Conservation (phyloP, 305 asterid species). For the Galium porrigens region DNA sequence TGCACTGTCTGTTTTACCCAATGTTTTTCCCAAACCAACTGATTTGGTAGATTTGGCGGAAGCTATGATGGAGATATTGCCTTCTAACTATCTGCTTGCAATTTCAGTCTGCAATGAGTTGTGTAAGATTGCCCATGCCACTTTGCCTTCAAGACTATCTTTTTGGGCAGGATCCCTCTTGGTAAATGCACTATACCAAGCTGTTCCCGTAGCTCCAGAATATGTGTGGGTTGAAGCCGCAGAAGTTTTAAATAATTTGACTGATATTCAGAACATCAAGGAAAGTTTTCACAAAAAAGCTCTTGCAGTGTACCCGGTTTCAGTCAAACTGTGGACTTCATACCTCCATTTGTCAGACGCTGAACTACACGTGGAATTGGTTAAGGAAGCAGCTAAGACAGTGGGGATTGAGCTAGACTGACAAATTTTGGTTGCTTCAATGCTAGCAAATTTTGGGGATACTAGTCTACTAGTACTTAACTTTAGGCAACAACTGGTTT, state of each 20-base stretch:
- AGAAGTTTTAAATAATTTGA: conserved; percentile 16
- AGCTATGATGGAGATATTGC: conserved; percentile 29
- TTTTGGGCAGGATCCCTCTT: conserved; percentile 37
- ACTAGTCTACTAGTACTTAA: background rate
- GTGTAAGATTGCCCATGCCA: conserved; percentile 7
- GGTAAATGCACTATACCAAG: conserved; percentile 27
- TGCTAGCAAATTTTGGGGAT: conserved; percentile 20
- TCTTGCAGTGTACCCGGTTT: conserved; percentile 29
- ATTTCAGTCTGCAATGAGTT: conserved; percentile 25
- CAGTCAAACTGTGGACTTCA: conserved; percentile 30
- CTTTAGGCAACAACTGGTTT: background rate
- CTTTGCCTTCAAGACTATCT: conserved; percentile 15
- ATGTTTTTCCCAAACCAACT: conserved; percentile 14
- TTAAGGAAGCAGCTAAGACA: conserved; percentile 25
- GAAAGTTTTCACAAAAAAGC: conserved; percentile 29
- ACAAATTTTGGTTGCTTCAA: conserved; percentile 14
- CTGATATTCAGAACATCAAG: conserved; percentile 13
- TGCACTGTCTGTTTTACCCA: conserved; percentile 25
- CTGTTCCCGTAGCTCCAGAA: conserved; percentile 41
- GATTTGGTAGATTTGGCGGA: conserved; percentile 32
- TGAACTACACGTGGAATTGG: conserved; percentile 13
- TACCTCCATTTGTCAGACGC: conserved; percentile 17
- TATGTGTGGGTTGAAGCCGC: conserved; percentile 35
- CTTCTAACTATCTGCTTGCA: conserved; percentile 31
- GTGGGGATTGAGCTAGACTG: conserved; percentile 24